Evolutionary conservation across 257 asterid genomes (phyloP), one percentile per base, ranked within the genome.

Genomic region (Plantago elongata): DNA sequence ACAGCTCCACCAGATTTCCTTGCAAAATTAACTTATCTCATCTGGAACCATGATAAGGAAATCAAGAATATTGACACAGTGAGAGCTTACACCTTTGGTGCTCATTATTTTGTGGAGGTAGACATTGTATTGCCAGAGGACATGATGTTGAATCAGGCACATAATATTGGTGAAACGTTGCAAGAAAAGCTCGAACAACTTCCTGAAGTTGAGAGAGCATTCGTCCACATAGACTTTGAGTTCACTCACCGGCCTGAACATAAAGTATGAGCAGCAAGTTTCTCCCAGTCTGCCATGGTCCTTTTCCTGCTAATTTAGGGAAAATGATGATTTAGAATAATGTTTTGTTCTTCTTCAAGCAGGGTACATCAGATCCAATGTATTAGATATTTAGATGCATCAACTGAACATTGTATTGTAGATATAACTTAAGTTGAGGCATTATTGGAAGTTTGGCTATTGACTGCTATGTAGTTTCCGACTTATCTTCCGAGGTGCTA

Each of bases 1-100:
- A 78, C 98, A 13, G 95, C 98, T 5, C 96, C 98, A 5, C 96
- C 98, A n/a, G 98, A 88, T 43, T 91, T 82, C 70, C 87, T 91
- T 9, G 77, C 95, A 40, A 91, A 88, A 59, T 27, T 86, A 44
- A 86, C 94, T 0, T 91, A 84, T 68, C 88, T 91, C 34, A 75
- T 88, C 74, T 91, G 98, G 96, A 91, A 91, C 74, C 96, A 91
- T 63, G 77, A 84, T 29, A 71, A 70, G 57, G 85, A 83, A 79
- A 84, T 88, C 43, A 59, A 82, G 83, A 93, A 91, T 57, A 91
- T 91, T 0, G 96, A 84, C 74, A 91, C 95, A 0, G 96, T 88
- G 7, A 84, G 95, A 66, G 96, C 96, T 0, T 91, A 91, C 63
- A 86, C 90, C 1, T 86, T 91, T 37, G 98, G 95, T n/a, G 56